phyloP scores from a whole-genome alignment of 225 moss, liverwort and hornwort genomes.

The Lunularia cruciata region DNA sequence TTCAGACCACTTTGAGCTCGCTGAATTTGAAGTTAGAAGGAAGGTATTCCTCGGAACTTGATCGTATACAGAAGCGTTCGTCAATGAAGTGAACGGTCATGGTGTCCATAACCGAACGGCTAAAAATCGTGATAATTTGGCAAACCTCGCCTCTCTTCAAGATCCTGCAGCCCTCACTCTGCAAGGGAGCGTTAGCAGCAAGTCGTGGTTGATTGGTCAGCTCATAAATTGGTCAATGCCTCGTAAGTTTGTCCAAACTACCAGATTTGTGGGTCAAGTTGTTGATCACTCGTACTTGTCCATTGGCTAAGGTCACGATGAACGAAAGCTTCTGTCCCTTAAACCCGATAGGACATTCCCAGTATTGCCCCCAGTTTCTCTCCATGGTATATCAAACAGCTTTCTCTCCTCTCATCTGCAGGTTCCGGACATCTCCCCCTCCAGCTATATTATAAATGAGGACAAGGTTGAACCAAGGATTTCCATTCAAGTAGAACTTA shows the following conservation, averaged over 20 bases:
- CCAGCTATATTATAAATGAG: constrained; percentile 45
- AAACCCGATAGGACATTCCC: constrained; percentile 10
- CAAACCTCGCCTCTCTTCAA: no score
- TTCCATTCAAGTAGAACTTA: constrained; percentile 36
- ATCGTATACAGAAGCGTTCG: no score
- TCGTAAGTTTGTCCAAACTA: constrained; percentile 18
- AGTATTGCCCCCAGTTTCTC: constrained; percentile 43
- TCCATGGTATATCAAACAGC: constrained; percentile 32
- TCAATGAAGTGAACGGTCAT: no score
- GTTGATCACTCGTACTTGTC: constrained; percentile 4
- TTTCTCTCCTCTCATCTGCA: constrained; percentile 33
- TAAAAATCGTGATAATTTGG: no score
- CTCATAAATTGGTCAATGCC: constrained; percentile 10
- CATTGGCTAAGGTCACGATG: constrained; percentile 24
- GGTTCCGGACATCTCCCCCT: constrained; percentile 31
- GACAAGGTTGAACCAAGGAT: constrained; percentile 47
- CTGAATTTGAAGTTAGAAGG: neutral
- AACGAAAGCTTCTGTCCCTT: constrained; percentile 19
- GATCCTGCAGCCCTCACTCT: no score
- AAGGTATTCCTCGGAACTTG: no score
- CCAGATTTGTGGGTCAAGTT: constrained; percentile 7
- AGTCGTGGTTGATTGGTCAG: no score
- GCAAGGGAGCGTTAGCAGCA: no score
- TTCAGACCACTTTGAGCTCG: neutral
- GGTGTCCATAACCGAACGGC: no score